Evolutionary conservation across 495 filamentous ascomycete species (phyloP), one percentile per base, ranked within the genome.

Genomic region (Xylaria sp.): DNA sequence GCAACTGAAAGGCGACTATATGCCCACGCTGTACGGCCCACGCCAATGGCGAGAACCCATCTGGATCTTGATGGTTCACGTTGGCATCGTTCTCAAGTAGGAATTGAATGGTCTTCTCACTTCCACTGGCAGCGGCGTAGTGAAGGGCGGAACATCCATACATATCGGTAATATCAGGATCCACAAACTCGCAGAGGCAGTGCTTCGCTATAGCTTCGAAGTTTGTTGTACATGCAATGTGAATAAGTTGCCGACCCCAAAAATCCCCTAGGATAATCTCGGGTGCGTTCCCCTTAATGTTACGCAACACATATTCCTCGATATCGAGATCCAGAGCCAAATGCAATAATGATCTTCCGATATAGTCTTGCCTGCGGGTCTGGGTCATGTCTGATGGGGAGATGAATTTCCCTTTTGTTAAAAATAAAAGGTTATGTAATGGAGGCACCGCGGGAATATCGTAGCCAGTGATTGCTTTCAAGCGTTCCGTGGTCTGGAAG

Each of bases 201-300:
- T 19, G n/a, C 14, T 46, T 5, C 21, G 11, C n/a, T 29, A 33
- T 11, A 11, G 57, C 17, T 24, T 59, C 57, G 17, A 37, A 62
- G n/a, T 26, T 26, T 26, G 37, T 21, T 40, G 37, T 43, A 43
- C 59, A 62, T 62, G 59, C 59, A 62, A 62, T 44, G 59, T 62
- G 59, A 26, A 62, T 24, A 41, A 37, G 59, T 15, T n/a, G 19
- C 40, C 37, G 35, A 43, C 37, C 37, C 59, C 19, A 62, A 12
- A 5, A 0, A 62, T 62, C 59, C 3, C 59, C 8, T 24, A 11
- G 9, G 5, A 21, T 5, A 41, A 21, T 29, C 43, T 37, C 3
- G 8, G 21, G 24, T 43, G 15, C 1, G 29, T 43, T 17, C 5
- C 43, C 2, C 37, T 26, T 8, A 3, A 62, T 26, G 12, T 14